Evolutionary conservation across 768 basidiomycete genomes (phyloP).

Genomic region (Agrocybe praecox): DNA sequence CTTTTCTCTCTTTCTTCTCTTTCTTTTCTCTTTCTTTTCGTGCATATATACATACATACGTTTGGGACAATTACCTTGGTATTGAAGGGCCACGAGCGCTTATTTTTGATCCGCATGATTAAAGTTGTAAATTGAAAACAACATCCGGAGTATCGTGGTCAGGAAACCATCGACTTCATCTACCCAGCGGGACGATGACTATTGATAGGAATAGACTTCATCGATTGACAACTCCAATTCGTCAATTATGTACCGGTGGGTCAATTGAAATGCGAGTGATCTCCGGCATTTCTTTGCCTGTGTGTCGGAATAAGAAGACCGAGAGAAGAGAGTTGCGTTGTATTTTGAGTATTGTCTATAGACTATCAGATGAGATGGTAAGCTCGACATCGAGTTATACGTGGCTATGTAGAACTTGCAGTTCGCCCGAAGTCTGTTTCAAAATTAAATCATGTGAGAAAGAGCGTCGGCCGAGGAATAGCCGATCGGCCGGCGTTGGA

Average conservation of each 20-base stretch:
- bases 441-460: constrained; percentile 13
- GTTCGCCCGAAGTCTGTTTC: neutral
- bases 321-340: neutral
- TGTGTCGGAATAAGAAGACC: neutral
- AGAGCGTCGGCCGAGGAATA: constrained; percentile 10
- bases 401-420: neutral
- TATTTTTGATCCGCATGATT: neutral
- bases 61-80: too few species aligned
- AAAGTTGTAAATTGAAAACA: too few species aligned
- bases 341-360: neutral
- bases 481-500: constrained; percentile 11
- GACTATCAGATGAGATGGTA: neutral
- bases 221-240: neutral
- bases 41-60: too few species aligned
- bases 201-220: too few species aligned
- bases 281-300: neutral
- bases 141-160: neutral
- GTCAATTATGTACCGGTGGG: neutral
- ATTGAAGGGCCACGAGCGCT: neutral
- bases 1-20: too few species aligned
- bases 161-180: too few species aligned
- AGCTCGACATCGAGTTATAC: neutral
- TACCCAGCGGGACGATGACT: too few species aligned
- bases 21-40: too few species aligned
- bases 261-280: neutral